Evolutionary conservation across 164 flowering plant genomes (phyloP).

Genomic region (Nelumbo lutea): DNA sequence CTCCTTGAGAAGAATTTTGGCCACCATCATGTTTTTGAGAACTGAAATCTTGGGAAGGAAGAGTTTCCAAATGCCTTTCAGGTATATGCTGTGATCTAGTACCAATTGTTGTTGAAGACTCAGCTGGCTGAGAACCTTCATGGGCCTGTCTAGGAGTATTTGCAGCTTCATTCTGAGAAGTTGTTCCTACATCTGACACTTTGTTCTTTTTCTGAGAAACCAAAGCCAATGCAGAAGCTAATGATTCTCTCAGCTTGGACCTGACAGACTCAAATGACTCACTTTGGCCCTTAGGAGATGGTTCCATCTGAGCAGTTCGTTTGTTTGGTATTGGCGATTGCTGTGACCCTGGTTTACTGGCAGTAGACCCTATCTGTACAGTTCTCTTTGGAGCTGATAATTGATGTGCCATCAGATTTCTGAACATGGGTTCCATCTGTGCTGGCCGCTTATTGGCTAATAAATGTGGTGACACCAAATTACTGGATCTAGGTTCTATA

Average conservation of each 20-base stretch:
- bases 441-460: slow-evolving; percentile 29
- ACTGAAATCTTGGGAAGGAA: slow-evolving; percentile 15
- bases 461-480: slow-evolving; percentile 17
- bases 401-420: slow-evolving; percentile 39
- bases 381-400: slow-evolving; percentile 21
- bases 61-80: slow-evolving; percentile 12
- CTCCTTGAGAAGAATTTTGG: slow-evolving; percentile 14
- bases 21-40: slow-evolving; percentile 16
- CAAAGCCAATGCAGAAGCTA: slow-evolving; percentile 71
- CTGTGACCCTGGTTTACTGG: slow-evolving; percentile 17
- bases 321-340: slow-evolving; percentile 16
- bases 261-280: slow-evolving; percentile 70
- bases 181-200: slow-evolving; percentile 18
- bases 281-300: slow-evolving; percentile 32
- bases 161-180: slow-evolving; percentile 24
- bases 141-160: slow-evolving; percentile 6
- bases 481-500: slow-evolving; percentile 20
- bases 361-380: slow-evolving; percentile 18
- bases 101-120: slow-evolving; percentile 14
- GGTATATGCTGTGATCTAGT: slow-evolving; percentile 11
- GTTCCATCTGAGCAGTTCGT: slow-evolving; percentile 28
- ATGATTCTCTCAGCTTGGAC: slow-evolving; percentile 79
- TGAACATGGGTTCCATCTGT: slow-evolving; percentile 25
- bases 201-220: slow-evolving; percentile 41
- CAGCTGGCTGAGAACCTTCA: slow-evolving; percentile 24